Evolutionary conservation across 306 rosid genomes (phyloP).

Genomic region (Lablab purpureus): DNA sequence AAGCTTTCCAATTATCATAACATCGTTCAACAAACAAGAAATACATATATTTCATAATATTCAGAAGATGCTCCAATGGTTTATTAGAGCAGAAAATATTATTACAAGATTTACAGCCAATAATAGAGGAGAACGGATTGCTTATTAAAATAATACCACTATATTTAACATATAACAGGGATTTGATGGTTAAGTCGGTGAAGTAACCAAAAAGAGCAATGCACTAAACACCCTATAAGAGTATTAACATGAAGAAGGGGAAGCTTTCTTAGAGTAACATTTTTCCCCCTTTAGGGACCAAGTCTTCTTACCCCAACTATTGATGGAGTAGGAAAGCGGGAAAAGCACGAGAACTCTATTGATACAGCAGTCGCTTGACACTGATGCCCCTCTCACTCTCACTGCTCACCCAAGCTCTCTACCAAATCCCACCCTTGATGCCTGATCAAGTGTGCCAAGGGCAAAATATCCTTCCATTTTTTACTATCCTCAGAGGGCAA

Average conservation of each 20-base stretch:
- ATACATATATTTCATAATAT: conserved; percentile 25
- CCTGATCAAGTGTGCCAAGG: conserved; percentile 56
- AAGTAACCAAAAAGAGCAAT: background rate
- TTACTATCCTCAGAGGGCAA: background rate
- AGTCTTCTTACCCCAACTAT: conserved; percentile 24
- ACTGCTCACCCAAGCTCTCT: conserved; percentile 36
- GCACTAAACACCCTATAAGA: background rate
- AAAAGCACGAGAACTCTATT: background rate
- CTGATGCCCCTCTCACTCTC: conserved; percentile 23
- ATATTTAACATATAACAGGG: conserved; percentile 11
- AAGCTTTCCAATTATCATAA: conserved; percentile 4
- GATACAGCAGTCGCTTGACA: conserved; percentile 6
- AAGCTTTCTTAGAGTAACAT: background rate
- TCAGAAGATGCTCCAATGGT: background rate
- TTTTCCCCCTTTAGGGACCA: background rate
- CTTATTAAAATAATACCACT: background rate
- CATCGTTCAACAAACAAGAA: conserved; percentile 15
- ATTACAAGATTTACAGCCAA: conserved; percentile 22
- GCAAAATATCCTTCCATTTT: conserved; percentile 34
- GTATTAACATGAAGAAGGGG: background rate
- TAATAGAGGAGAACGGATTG: conserved; percentile 6
- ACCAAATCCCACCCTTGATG: conserved; percentile 1
- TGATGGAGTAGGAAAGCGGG: background rate
- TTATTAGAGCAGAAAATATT: background rate
- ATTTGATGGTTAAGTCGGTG: background rate